Evolutionary conservation across 2,329 filamentous ascomycete species (phyloP), one percentile per base, ranked within the genome.

Genomic region (Claviceps pazoutovae): DNA sequence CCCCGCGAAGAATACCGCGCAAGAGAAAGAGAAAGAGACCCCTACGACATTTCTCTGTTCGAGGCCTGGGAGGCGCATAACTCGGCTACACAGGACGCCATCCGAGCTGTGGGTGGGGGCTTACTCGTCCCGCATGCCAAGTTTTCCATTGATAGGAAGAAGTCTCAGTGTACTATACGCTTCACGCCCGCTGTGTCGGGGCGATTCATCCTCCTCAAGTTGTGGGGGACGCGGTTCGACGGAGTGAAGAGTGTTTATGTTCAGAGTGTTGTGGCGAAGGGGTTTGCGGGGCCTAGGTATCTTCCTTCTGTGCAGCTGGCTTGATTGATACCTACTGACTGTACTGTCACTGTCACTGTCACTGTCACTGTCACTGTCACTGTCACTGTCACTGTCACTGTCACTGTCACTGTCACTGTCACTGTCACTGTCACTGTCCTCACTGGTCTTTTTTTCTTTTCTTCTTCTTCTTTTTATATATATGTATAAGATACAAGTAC

Each of bases 111-210:
- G 1, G 77, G 77, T 4, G 76, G 77, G 30, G 76, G 78, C 45
- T 69, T 87, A 4, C 75, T 90, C 66, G 74, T 74, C 37, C 88
- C 88, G 0, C 81, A 88, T 65, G 88, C 88, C 2, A 79, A 80
- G 30, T 96, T 97, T 68, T 85, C 83, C 62, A 94, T 96, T 51
- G 83, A 86, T 61, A 80, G 82, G 64, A 79, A 84, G 59, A 90
- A 88, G 70, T 88, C 81, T 69, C 88, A 84, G 66, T 91, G 93
- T 59, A 89, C 84, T 14, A 85, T 97, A 60, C 83, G 80, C 53
- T 96, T 97, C 59, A 80, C 90, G 59, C 86, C 88, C 52, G 84
- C 86, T 0, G 78, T 93, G 54, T 88, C 86, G 11, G 87, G 86
- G 5, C 79, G 87, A 52, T 94, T 86, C 64, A 84, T 97, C 50